Percentiles rank a stretch among this genome's conserved stretches.
These are phyloP conservation scores for Rosellinia necatrix DNA, from an alignment of 2,329 filamentous ascomycete genomes.

Conservation along the genomic window DNA sequence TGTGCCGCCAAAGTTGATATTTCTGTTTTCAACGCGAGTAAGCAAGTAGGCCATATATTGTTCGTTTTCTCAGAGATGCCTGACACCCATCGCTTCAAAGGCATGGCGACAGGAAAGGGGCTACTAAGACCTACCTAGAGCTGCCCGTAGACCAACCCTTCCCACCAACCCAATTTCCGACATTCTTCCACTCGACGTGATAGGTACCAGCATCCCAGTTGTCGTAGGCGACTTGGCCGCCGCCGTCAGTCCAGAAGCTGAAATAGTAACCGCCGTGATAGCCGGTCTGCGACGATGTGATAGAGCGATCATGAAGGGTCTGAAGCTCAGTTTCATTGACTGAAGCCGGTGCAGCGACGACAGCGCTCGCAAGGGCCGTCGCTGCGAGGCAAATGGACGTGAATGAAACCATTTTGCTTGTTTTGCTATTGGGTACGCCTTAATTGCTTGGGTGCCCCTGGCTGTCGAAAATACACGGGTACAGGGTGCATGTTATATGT, in stretches of 20 bases:
- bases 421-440: neutral
- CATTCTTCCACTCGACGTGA: slow-evolving; percentile 45
- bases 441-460: too few relatives aligned
- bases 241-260: slow-evolving; percentile 62
- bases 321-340: slow-evolving; percentile 1
- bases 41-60: too few relatives aligned
- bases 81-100: too few relatives aligned
- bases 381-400: neutral
- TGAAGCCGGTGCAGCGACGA: slow-evolving; percentile 1
- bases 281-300: slow-evolving; percentile 47
- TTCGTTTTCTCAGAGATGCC: too few relatives aligned
- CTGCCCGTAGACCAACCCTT: slow-evolving; percentile 51
- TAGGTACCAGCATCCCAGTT: slow-evolving; percentile 57
- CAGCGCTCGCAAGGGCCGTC: neutral
- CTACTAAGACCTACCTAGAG: neutral
- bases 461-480: too few relatives aligned
- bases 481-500: too few relatives aligned
- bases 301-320: neutral
- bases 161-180: slow-evolving; percentile 52
- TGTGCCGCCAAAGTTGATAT: slow-evolving; percentile 15
- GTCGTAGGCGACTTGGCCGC: slow-evolving; percentile 55
- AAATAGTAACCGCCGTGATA: slow-evolving; percentile 63
- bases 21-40: slow-evolving; percentile 2
- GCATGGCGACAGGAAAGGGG: too few relatives aligned
- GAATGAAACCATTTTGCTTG: slow-evolving; percentile 2